Conservation (phyloP, 2,329 filamentous ascomycete genomes). For the Cladosporium sp. region DNA sequence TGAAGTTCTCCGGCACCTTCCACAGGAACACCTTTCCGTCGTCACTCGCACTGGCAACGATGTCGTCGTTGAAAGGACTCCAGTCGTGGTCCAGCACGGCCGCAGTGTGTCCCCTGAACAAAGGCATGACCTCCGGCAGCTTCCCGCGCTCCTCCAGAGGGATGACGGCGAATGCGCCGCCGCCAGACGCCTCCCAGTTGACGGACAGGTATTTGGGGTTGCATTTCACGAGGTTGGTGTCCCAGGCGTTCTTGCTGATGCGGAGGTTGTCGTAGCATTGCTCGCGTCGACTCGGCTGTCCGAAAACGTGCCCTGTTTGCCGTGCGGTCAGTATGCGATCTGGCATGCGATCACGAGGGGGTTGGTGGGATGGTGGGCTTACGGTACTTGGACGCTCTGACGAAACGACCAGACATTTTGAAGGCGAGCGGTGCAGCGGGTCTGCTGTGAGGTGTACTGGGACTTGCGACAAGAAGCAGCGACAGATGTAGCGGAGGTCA, state of each 20-base stretch:
- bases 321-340: slow-evolving; percentile 1
- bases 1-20: slow-evolving; percentile 86
- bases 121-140: slow-evolving; percentile 82
- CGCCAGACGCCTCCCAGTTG: slow-evolving; percentile 96
- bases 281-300: slow-evolving; percentile 90
- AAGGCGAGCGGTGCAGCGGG: no score
- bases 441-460: no score
- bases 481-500: no score
- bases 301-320: slow-evolving; percentile 82
- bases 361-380: slow-evolving; percentile 32
- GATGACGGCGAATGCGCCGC: slow-evolving; percentile 94
- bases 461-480: no score
- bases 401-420: slow-evolving; percentile 63
- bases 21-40: slow-evolving; percentile 96
- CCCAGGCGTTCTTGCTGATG: slow-evolving; percentile 98
- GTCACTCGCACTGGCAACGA: slow-evolving; percentile 91
- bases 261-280: slow-evolving; percentile 97
- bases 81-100: slow-evolving; percentile 96
- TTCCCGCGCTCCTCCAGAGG: slow-evolving; percentile 84
- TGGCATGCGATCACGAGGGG: slow-evolving; percentile 20
- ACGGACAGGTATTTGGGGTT: slow-evolving; percentile 95
- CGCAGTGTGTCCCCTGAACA: slow-evolving; percentile 94
- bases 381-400: slow-evolving; percentile 70
- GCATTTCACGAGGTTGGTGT: slow-evolving; percentile 96
- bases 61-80: slow-evolving; percentile 92